Base-by-base conservation (phyloP, 2,329 filamentous ascomycete species). In the Anthostomella pinea region DNA sequence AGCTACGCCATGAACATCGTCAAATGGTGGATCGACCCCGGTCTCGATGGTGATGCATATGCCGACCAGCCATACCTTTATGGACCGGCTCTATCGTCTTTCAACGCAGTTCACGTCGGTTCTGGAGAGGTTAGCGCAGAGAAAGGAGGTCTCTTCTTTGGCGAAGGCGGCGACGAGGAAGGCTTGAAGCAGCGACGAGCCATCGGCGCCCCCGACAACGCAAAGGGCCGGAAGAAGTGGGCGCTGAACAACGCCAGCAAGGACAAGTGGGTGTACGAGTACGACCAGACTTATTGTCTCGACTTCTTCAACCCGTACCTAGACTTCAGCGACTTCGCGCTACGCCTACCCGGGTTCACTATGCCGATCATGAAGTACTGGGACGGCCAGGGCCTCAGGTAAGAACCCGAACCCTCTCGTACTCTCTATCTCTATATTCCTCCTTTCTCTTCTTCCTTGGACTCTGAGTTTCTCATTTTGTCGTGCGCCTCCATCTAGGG, bases 241-340 rank as follows among this genome's bases (percentile, higher is more conserved):
- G 76, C 74, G 27, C 60, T 80, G 17, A 62, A 56, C 17, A 58
- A 65, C 3, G 65, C 64, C 3, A 73, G 62, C 49, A 76, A 77
- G 55, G 62, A 67, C 30, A 60, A 57, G 22, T 79, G 74, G 73
- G 43, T 75, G 11, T 81, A 81, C 53, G 69, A 71, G 54, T 74
- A 72, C 43, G 74, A 63, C 8, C 57, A 62, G 46, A 69, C 68
- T 17, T 78, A 79, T 42, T 70, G 67, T 0, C 57, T 77, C 15
- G 76, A 80, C 54, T 97, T 98, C 63, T 95, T 83, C 63, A 97
- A 97, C 60, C 85, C 86, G 2, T 96, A 95, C 63, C 64, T 98
- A 29, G 88, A 95, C 62, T 96, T 97, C 60, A 58, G 60, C 62
- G 81, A 83, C 49, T 82, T 91, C 53, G 73, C 83, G 18, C 64